Percentiles rank a stretch among this genome's conserved stretches.
phyloP scores from a whole-genome alignment of 768 basidiomycete genomes.

The Filobasidium wieringae region DNA sequence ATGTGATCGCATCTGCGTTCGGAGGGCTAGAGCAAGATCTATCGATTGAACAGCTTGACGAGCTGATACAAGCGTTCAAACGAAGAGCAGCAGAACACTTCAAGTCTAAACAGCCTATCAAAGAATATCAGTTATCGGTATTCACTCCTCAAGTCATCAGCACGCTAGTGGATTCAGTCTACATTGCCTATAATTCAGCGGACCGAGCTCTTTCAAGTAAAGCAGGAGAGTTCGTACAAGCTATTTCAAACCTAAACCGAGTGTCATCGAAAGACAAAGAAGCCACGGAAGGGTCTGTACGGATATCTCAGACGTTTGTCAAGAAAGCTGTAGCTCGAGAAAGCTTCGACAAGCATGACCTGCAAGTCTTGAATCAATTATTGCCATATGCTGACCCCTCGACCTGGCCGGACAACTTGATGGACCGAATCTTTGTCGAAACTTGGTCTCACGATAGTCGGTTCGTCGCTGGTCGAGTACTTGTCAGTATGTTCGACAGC shows the following conservation, averaged over 20 bases:
- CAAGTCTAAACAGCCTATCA: neutral
- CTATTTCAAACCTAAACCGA: neutral
- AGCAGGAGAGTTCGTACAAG: neutral
- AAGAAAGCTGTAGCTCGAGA: conserved; percentile 17
- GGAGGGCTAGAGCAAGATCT: no score
- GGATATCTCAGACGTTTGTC: neutral
- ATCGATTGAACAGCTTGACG: neutral
- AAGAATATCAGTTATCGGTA: neutral
- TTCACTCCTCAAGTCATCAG: neutral
- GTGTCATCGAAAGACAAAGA: neutral
- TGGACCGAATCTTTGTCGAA: neutral
- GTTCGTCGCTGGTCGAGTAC: neutral
- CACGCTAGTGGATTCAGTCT: neutral
- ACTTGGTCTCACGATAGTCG: neutral
- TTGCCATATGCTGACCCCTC: neutral
- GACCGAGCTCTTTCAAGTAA: neutral
- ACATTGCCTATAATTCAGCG: neutral
- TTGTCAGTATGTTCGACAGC: neutral
- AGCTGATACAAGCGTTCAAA: neutral
- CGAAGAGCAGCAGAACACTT: neutral
- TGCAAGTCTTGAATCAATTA: neutral
- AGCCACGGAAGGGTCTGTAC: neutral
- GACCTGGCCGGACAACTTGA: neutral
- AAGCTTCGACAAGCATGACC: conserved; percentile 17
- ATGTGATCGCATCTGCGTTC: no score